Evolutionary conservation across 768 basidiomycete genomes (phyloP), one percentile per base, ranked within the genome.

Genomic region (Pleurotus pulmonarius): DNA sequence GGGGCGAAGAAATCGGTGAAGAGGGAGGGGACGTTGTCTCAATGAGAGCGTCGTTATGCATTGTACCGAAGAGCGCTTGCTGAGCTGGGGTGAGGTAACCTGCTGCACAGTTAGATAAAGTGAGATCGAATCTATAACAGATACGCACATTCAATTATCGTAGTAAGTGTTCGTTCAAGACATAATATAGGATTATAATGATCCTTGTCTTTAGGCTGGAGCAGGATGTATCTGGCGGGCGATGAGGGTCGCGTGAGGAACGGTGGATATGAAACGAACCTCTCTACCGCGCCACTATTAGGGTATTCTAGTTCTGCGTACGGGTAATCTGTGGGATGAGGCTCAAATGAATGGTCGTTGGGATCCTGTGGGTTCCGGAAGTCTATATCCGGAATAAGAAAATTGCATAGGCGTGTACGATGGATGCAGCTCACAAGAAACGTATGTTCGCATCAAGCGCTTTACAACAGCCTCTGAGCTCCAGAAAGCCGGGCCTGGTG

Each of bases 171-270:
- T 58, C 79, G 76, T 72, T 90, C 87, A 34, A 94, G 73, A 64
- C 88, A 88, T 76, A 87, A 80, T 56, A 94, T 86, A 12, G 92
- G 92, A 66, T 90, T 88, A 69, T 92, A 94, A 61, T 92, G 89
- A 62, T 94, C 90, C 61, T 84, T 84, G 75, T 94, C 91, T 64
- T 85, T 90, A 26, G 92, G 92, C 44, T 79, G 83, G 52, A 93
- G 79, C 58, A 93, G 77, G 59, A 89, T 79, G 72, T 85, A 93
- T 67, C 90, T 92, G 56, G 11, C 59, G 52, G 22, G 29, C 54
- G 24, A 54, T 60, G 57, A 62, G 38, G 16, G 29, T 47, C 37
- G 24, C 37, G 34, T 22, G 48, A 70, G 55, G 56, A 24, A 37
- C 38, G 46, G 45, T 44, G 15, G 11, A 20, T 45, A 39, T 20